Conservation (phyloP, 257 asterid genomes). For the Mitragyna speciosa region DNA sequence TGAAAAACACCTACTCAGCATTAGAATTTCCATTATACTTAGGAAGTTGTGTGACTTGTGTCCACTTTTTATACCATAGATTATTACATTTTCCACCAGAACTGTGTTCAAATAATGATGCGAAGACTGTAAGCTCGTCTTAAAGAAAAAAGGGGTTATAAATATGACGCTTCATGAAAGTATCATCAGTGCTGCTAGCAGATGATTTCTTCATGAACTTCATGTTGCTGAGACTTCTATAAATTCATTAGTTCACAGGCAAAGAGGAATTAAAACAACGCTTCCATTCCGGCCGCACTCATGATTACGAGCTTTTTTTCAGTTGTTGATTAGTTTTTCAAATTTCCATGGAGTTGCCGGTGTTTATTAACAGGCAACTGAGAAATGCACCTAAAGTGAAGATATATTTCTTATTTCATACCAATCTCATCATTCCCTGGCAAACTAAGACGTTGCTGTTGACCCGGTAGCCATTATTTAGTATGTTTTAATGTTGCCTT, state of each 20-base stretch:
- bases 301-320: conserved; percentile 18
- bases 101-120: not conserved
- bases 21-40: too few relatives aligned
- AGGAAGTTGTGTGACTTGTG: not conserved
- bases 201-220: not conserved
- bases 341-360: conserved; percentile 12
- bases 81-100: not conserved
- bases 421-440: not conserved
- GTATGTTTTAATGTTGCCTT: too few relatives aligned
- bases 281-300: conserved; percentile 19
- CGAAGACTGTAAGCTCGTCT: not conserved
- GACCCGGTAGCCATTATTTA: too few relatives aligned
- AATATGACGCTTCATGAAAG: not conserved
- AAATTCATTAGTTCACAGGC: conserved; percentile 12
- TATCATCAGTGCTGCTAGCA: not conserved
- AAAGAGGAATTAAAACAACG: conserved; percentile 1
- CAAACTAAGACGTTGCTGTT: too few relatives aligned
- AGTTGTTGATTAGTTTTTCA: conserved; percentile 16
- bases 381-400: conserved; percentile 34
- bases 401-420: not conserved
- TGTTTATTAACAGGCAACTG: conserved; percentile 11
- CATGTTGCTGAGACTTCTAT: not conserved
- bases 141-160: not conserved
- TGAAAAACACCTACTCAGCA: conserved; percentile 9
- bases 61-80: not conserved